These are phyloP conservation scores for Erodium moschatum DNA, from an alignment of 441 rosid species.

Conservation along the genomic window DNA sequence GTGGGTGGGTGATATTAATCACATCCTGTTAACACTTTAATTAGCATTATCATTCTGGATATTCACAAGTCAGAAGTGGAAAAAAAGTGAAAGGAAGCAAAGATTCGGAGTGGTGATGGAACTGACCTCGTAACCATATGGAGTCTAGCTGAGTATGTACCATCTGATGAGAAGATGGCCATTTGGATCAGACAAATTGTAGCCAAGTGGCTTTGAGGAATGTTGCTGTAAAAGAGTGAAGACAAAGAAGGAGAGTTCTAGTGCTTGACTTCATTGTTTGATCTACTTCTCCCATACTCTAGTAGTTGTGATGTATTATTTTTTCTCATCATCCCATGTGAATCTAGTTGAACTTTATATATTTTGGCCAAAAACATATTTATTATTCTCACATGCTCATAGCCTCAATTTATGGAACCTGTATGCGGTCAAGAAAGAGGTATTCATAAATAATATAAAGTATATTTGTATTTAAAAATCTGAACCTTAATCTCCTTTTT, in stretches of 20 bases:
- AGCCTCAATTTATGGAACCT: background rate
- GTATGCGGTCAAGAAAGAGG: background rate
- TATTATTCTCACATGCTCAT: background rate
- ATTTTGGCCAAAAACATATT: background rate
- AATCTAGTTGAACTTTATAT: background rate
- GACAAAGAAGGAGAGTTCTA: conserved; percentile 6
- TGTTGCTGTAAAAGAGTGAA: conserved; percentile 5
- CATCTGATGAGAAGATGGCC: background rate
- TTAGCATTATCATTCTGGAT: background rate
- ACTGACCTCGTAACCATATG: background rate
- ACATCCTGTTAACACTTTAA: background rate
- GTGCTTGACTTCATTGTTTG: conserved; percentile 5
- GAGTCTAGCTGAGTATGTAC: conserved; percentile 1
- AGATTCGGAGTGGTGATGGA: background rate
- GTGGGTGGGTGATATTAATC: background rate
- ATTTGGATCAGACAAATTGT: background rate
- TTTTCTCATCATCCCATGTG: conserved; percentile 9
- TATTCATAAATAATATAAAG: background rate
- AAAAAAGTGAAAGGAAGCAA: background rate
- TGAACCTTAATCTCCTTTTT: background rate
- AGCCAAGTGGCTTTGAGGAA: background rate
- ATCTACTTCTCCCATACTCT: conserved; percentile 1
- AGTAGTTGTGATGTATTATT: background rate
- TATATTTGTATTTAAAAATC: background rate
- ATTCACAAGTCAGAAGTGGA: background rate